phyloP scores from a whole-genome alignment of 2,329 filamentous ascomycete genomes.

The Ophiostoma ulmi region DNA sequence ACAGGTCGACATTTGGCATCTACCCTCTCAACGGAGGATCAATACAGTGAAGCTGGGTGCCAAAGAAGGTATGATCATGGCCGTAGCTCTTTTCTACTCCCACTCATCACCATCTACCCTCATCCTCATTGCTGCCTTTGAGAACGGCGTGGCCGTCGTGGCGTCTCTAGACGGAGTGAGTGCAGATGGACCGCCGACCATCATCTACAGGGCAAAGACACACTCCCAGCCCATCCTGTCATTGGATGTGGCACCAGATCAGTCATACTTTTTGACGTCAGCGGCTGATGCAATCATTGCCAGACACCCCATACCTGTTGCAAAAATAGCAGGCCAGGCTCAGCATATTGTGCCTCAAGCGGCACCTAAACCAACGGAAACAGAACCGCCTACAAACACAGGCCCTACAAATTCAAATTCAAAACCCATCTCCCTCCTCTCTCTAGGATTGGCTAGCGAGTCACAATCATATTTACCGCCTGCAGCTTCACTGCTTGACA shows the following conservation, averaged over 20 bases:
- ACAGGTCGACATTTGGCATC: slow-evolving; percentile 73
- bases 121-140: slow-evolving; percentile 72
- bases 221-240: slow-evolving; percentile 82
- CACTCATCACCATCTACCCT: slow-evolving; percentile 32
- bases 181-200: slow-evolving; percentile 39
- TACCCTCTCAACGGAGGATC: slow-evolving; percentile 68
- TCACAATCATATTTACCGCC: background rate
- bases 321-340: background rate
- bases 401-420: background rate
- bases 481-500: background rate
- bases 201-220: slow-evolving; percentile 59
- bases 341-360: background rate
- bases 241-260: slow-evolving; percentile 49
- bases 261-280: slow-evolving; percentile 67
- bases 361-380: background rate
- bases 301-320: slow-evolving; percentile 61
- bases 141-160: slow-evolving; percentile 72
- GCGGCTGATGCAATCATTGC: slow-evolving; percentile 74
- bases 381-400: background rate
- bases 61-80: slow-evolving; percentile 82
- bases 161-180: slow-evolving; percentile 46
- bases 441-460: slow-evolving; percentile 30
- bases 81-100: slow-evolving; percentile 56
- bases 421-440: slow-evolving; percentile 31
- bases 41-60: slow-evolving; percentile 49